Conservation (phyloP, 1,284 basidiomycete species). For the Papiliotrema nemorosa region DNA sequence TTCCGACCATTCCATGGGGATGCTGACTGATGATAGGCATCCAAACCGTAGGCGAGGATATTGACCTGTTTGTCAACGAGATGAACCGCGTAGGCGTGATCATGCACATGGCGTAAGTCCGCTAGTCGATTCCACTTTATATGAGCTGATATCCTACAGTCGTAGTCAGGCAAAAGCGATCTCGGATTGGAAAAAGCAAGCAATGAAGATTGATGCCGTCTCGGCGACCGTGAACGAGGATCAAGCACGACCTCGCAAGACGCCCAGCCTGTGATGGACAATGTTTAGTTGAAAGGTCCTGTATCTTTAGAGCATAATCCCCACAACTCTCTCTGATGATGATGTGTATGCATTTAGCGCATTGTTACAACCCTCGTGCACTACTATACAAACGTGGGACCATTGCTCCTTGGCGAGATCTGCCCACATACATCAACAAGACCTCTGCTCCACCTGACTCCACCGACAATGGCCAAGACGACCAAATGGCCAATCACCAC, state of each 20-base stretch:
- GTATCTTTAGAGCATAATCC: no score
- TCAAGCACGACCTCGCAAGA: not conserved
- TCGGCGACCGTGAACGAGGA: not conserved
- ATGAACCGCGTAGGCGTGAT: constrained; percentile 25
- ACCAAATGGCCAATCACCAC: constrained; percentile 68
- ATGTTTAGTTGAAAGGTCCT: no score
- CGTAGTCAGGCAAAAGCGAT: constrained; percentile 34
- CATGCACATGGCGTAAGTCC: constrained; percentile 37
- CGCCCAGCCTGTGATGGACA: no score
- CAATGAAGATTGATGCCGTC: not conserved
- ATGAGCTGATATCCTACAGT: constrained; percentile 6
- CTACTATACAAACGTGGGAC: no score
- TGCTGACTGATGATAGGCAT: constrained; percentile 1
- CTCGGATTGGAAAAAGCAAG: constrained; percentile 26
- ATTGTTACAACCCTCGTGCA: no score
- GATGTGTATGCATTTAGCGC: no score
- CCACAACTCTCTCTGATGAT: no score
- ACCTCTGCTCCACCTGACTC: constrained; percentile 59
- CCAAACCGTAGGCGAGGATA: constrained; percentile 20
- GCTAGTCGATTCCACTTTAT: not conserved
- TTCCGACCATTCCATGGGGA: not conserved
- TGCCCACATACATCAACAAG: constrained; percentile 4
- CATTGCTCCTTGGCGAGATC: no score
- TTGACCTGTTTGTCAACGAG: constrained; percentile 24
- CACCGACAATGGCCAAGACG: constrained; percentile 71